Evolutionary conservation across 192 early-diverging fungal species (phyloP).

Genomic region (Backusella morwellensis): DNA sequence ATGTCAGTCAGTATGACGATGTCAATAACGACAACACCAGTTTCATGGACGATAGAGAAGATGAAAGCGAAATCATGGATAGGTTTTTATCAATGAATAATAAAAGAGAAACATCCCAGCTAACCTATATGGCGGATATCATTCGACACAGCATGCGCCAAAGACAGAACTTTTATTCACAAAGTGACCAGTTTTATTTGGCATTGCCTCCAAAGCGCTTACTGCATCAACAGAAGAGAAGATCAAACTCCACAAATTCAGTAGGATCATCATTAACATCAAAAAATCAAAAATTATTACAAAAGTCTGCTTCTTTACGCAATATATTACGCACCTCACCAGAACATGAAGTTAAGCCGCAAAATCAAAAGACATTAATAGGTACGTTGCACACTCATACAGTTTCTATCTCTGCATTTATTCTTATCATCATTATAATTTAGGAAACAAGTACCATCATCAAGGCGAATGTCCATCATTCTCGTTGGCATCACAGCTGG

Average conservation of each 20-base stretch:
- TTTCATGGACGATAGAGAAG: not conserved
- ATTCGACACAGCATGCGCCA: not conserved
- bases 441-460: not conserved
- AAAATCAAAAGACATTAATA: not conserved
- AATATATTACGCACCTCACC: not conserved
- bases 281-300: not conserved
- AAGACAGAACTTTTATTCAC: not conserved
- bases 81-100: not conserved
- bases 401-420: not conserved
- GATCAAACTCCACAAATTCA: not conserved
- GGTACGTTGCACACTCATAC: not conserved
- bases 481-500: not conserved
- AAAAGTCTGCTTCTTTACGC: not conserved
- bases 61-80: constrained; percentile 11
- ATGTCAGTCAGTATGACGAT: not conserved
- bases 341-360: not conserved
- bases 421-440: not conserved
- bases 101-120: not conserved
- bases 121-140: not conserved
- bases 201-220: not conserved
- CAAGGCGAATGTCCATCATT: not conserved
- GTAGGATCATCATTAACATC: not conserved
- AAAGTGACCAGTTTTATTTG: constrained; percentile 4
- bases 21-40: not conserved
- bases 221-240: not conserved